phyloP scores from a whole-genome alignment of 2,329 filamentous ascomycete species.

The Akanthomyces muscarius region DNA sequence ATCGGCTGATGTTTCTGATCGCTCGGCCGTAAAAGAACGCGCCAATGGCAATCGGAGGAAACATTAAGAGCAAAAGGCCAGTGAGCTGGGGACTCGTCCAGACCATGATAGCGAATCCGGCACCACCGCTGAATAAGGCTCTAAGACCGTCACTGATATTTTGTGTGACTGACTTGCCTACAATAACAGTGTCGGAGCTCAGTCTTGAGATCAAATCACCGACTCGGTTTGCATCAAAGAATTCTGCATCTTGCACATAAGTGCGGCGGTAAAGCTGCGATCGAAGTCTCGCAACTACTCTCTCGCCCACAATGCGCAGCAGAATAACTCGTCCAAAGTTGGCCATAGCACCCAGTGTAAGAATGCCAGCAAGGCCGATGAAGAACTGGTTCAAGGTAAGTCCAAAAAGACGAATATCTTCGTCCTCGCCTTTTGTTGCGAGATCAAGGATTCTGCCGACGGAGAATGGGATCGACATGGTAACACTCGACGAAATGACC shows the following conservation, averaged over 20 bases:
- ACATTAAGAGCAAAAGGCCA: constrained; percentile 78
- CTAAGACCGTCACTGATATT: constrained; percentile 95
- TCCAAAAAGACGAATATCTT: constrained; percentile 73
- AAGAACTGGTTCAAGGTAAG: constrained; percentile 87
- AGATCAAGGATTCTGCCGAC: constrained; percentile 94
- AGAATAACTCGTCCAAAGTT: constrained; percentile 95
- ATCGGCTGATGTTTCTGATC: constrained; percentile 83
- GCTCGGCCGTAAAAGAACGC: constrained; percentile 89
- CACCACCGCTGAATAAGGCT: constrained; percentile 81
- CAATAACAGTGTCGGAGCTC: constrained; percentile 94
- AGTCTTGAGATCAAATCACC: constrained; percentile 94
- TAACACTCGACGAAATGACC: constrained; percentile 84
- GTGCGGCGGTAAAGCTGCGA: constrained; percentile 88
- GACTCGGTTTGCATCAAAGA: constrained; percentile 96
- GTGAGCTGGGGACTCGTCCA: constrained; percentile 91
- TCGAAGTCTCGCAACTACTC: constrained; percentile 84
- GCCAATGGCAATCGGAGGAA: constrained; percentile 84
- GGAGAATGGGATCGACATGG: constrained; percentile 94
- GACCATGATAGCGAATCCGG: constrained; percentile 90
- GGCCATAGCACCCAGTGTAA: constrained; percentile 78
- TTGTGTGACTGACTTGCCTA: constrained; percentile 97
- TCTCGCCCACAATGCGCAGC: constrained; percentile 87
- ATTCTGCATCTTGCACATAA: constrained; percentile 96
- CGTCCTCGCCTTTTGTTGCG: constrained; percentile 67
- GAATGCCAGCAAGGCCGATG: constrained; percentile 66